Evolutionary conservation across 306 rosid genomes (phyloP), one percentile per base, ranked within the genome.

Genomic region (Cucumis cinereus): DNA sequence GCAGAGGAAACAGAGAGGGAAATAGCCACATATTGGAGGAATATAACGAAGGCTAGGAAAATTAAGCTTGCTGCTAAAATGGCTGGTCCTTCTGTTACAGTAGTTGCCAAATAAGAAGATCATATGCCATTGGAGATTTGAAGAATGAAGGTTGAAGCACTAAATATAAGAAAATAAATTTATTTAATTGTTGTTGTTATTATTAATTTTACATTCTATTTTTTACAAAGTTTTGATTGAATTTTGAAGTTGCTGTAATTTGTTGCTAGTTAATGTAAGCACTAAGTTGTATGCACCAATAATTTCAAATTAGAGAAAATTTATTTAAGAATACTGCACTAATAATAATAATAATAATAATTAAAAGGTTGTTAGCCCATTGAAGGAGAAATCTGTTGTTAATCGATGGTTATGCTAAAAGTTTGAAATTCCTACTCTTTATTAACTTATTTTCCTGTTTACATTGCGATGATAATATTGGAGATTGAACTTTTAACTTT

Each of bases 31-130:
- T 50, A 50, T 50, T 72, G 76, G 76, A 50, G 9, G 45, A 50
- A 72, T 10, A 72, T 72, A 50, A 72, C 60, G 0, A 50, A 17
- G 26, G 76, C 60, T 2, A 72, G 45, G 45, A 72, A 50, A 28
- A 50, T 72, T 10, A 72, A 50, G 61, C 76, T 72, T 8, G 76
- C 76, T 50, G 26, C 38, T n/a, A 47, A 19, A 15, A 24, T 24
- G n/a, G 8, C 23, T 8, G 57, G 36, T 47, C 75, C 75, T 24
- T 70, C 75, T 0, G 58, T 70, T 14, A 45, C 36, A 0, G 56
- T 68, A 10, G 47, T 68, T 68, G 74, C 56, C 74, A 61, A 70
- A 70, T 70, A 70, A 70, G 57, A 45, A 23, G 58, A 69, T 0
- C 8, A 41, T 10, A 0, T n/a, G n/a, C 36, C 55, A 50, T 7